Percentiles rank a stretch among this genome's conserved stretches.
Conservation (phyloP, 495 filamentous ascomycete genomes). For the Geoglossum glabrum region DNA sequence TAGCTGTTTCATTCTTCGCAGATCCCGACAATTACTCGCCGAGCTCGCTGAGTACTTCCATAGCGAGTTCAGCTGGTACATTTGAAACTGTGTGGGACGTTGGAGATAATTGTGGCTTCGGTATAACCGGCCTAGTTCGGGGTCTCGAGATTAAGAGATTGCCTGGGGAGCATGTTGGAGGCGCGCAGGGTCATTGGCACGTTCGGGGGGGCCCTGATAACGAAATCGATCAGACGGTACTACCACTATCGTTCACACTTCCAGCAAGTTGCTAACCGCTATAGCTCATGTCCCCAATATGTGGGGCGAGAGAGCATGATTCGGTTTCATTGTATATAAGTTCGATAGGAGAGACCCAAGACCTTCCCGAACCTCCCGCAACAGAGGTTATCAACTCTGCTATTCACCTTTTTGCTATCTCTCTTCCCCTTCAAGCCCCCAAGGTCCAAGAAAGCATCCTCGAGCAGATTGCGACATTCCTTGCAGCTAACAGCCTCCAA, state of each 20-base stretch:
- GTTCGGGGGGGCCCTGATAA: constrained; percentile 43
- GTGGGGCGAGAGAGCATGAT: constrained; percentile 73
- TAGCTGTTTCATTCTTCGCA: constrained; percentile 79
- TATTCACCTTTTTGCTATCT: constrained; percentile 77
- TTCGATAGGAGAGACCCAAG: constrained; percentile 17
- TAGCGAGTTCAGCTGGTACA: constrained; percentile 71
- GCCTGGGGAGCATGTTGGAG: constrained; percentile 44
- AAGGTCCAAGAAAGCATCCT: constrained; percentile 91
- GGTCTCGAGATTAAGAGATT: constrained; percentile 54
- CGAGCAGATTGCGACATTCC: constrained; percentile 75
- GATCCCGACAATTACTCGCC: constrained; percentile 76
- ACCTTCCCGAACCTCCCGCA: constrained; percentile 58
- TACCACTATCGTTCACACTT: not conserved
- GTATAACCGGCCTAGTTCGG: constrained; percentile 64
- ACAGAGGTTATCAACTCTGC: constrained; percentile 90
- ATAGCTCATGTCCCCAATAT: constrained; percentile 53
- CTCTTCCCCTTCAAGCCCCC: constrained; percentile 65
- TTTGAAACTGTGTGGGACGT: constrained; percentile 93
- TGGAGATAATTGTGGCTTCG: constrained; percentile 85
- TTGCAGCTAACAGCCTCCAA: constrained; percentile 58
- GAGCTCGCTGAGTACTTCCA: constrained; percentile 72
- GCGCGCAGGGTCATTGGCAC: constrained; percentile 35
- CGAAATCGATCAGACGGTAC: constrained; percentile 44
- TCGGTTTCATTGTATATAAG: constrained; percentile 58
- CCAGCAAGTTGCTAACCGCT: constrained; percentile 11